A percentile compares a stretch with the other conserved stretches of the same genome.
phyloP scores from a whole-genome alignment of 139 green algal genomes.

The Pleodorina starrii region DNA sequence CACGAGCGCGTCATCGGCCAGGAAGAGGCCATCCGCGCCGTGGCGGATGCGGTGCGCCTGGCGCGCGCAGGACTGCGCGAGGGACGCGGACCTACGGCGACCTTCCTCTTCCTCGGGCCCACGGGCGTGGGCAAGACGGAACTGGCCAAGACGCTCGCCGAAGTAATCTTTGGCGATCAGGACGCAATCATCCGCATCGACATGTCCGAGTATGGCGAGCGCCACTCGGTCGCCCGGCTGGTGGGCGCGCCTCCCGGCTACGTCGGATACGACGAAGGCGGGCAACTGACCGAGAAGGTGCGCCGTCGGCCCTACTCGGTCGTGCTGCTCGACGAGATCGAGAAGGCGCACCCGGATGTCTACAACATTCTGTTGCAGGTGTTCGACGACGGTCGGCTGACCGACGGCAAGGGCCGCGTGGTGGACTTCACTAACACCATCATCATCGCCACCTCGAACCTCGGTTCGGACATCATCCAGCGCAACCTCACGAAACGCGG shows the following conservation, averaged over 20 bases:
- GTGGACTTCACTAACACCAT: conserved; percentile 99
- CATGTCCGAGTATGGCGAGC: conserved; percentile 99
- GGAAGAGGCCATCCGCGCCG: conserved; percentile 93
- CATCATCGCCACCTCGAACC: conserved; percentile 99
- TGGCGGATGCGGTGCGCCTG: conserved; percentile 92
- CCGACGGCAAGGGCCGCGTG: conserved; percentile 91
- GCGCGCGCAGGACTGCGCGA: conserved; percentile 98
- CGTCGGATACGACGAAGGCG: conserved; percentile 98
- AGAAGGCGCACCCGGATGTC: conserved; percentile 99
- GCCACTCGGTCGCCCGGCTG: conserved; percentile 99
- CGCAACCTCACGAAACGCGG: too few relatives aligned
- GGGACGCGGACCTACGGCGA: conserved; percentile 96
- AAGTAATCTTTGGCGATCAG: conserved; percentile 98
- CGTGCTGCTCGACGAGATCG: conserved; percentile 99
- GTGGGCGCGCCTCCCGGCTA: conserved; percentile 99
- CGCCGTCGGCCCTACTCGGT: conserved; percentile 96
- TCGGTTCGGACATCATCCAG: conserved; percentile 95
- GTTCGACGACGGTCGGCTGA: conserved; percentile 94
- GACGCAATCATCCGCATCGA: conserved; percentile 98
- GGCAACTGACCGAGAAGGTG: conserved; percentile 99
- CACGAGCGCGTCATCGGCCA: conserved; percentile 96
- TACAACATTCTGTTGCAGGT: conserved; percentile 99
- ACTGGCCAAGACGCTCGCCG: conserved; percentile 98
- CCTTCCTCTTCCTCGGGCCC: conserved; percentile 96
- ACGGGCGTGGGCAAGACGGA: conserved; percentile 98